A percentile compares a stretch with the other conserved stretches of the same genome.
These are phyloP conservation scores for Trifolium dubium DNA, from an alignment of 306 rosid genomes.

Conservation along the genomic window DNA sequence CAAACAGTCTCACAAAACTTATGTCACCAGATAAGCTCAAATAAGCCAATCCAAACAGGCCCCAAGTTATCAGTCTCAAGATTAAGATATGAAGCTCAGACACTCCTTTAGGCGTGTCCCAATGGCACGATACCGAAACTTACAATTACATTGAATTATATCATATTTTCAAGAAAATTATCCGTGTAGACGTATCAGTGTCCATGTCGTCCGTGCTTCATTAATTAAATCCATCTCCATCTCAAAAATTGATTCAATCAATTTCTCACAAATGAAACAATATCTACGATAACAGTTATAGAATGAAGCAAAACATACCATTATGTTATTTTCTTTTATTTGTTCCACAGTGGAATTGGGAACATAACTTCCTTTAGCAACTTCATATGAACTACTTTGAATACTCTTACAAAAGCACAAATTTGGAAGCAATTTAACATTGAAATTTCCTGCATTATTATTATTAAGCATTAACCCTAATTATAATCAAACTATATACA, in stretches of 20 bases:
- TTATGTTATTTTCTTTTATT: constrained; percentile 47
- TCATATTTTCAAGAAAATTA: too few species aligned
- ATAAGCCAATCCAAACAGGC: too few species aligned
- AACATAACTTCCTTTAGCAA: constrained; percentile 77
- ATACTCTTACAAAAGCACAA: constrained; percentile 57
- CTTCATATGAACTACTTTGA: constrained; percentile 74
- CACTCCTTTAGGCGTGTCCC: too few species aligned
- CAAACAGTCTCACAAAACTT: too few species aligned
- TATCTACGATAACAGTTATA: too few species aligned
- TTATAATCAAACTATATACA: background rate
- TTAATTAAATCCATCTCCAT: background rate
- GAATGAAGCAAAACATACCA: constrained; percentile 45
- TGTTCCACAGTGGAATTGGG: constrained; percentile 54
- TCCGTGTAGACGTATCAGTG: too few species aligned
- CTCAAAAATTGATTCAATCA: background rate
- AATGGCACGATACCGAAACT: too few species aligned
- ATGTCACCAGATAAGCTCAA: too few species aligned
- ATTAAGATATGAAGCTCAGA: background rate
- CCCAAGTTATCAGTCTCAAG: background rate
- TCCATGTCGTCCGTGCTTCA: too few species aligned
- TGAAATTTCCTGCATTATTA: constrained; percentile 38
- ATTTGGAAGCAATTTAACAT: constrained; percentile 44
- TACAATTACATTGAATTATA: too few species aligned
- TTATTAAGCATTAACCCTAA: background rate
- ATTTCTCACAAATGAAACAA: too few species aligned